Conservation (phyloP, 148 eudicot genomes). For the Suaeda aralocaspica region DNA sequence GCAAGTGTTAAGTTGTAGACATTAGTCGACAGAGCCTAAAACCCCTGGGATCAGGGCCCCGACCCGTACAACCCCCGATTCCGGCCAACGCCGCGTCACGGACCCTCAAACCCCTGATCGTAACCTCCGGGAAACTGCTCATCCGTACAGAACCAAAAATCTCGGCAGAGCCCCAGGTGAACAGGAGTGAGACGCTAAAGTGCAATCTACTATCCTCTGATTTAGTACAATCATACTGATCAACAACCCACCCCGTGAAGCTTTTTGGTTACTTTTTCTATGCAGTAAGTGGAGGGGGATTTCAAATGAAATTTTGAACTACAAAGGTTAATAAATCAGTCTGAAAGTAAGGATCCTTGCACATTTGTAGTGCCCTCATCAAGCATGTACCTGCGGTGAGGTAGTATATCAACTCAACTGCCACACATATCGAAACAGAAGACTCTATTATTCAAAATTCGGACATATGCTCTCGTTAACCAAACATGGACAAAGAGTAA, state of each 20-base stretch:
- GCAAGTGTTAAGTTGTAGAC: not conserved
- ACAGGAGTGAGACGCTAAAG: too few relatives aligned
- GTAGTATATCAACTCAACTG: conserved; percentile 94
- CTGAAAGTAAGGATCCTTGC: conserved; percentile 97
- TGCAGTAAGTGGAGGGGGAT: not conserved
- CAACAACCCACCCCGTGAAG: not conserved
- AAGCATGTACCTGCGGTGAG: too few relatives aligned
- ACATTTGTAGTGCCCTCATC: conserved; percentile 83
- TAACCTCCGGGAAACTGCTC: too few relatives aligned
- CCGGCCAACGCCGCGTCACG: too few relatives aligned
- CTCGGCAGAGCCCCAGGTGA: too few relatives aligned
- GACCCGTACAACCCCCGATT: too few relatives aligned
- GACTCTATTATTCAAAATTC: not conserved
- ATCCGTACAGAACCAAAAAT: too few relatives aligned
- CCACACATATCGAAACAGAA: conserved; percentile 21
- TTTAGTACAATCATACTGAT: too few relatives aligned
- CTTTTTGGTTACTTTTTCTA: not conserved
- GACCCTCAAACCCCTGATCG: too few relatives aligned
- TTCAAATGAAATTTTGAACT: conserved; percentile 11
- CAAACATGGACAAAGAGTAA: not conserved
- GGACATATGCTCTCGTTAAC: not conserved
- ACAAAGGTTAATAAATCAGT: conserved; percentile 85
- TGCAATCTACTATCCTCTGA: too few relatives aligned
- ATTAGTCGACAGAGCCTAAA: too few relatives aligned
- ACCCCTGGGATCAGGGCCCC: too few relatives aligned